Evolutionary conservation across 441 rosid species (phyloP).

Genomic region (Adansonia madagascariensis): DNA sequence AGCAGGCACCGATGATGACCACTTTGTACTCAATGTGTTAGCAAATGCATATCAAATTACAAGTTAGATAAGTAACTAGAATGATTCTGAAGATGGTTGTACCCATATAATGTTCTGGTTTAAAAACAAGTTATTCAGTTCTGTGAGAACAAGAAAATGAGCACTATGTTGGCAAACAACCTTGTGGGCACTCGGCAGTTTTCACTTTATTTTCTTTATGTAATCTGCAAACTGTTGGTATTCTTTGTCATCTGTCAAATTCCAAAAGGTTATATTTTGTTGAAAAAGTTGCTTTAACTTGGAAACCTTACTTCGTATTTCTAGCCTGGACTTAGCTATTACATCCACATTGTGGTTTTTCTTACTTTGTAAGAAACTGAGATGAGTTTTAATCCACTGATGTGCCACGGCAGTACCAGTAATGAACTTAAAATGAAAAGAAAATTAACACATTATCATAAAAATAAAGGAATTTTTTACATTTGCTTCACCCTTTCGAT

Average conservation of each 20-base stretch:
- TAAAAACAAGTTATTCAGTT: background rate
- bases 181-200: background rate
- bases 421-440: too few relatives aligned
- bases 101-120: background rate
- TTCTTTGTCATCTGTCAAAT: background rate
- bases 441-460: too few relatives aligned
- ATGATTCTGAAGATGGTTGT: background rate
- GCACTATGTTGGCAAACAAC: background rate
- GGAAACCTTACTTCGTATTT: background rate
- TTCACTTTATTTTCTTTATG: background rate
- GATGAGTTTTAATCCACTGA: too few relatives aligned
- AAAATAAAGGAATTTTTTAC: too few relatives aligned
- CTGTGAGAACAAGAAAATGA: background rate
- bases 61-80: background rate
- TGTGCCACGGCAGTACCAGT: too few relatives aligned
- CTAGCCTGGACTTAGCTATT: background rate
- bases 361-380: too few relatives aligned
- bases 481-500: too few relatives aligned
- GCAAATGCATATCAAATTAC: constrained; percentile 2
- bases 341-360: background rate
- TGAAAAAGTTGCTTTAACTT: background rate
- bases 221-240: background rate
- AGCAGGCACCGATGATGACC: background rate
- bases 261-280: background rate
- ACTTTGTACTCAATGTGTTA: constrained; percentile 4